Conservation (phyloP, 1,284 basidiomycete genomes). For the Sanghuangporus weigelae region DNA sequence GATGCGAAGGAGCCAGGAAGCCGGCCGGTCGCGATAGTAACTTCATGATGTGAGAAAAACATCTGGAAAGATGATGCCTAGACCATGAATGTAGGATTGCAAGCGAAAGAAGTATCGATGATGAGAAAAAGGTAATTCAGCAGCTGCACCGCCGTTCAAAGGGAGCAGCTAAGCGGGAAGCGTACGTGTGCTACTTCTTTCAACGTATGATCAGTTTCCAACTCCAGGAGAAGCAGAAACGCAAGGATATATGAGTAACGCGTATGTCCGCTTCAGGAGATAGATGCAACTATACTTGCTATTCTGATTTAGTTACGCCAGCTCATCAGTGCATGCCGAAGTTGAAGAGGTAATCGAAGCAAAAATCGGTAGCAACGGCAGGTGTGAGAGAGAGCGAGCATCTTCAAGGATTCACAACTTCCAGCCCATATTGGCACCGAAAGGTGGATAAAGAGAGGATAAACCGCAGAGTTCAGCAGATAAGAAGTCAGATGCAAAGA, state of each 20-base stretch:
- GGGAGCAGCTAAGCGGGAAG: background rate
- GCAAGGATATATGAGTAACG: background rate
- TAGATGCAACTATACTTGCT: no score
- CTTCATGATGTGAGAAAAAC: background rate
- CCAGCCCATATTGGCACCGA: background rate
- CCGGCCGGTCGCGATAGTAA: conserved; percentile 2
- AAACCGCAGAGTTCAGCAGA: background rate
- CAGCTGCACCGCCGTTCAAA: background rate
- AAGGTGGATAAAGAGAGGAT: background rate
- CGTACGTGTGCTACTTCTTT: background rate
- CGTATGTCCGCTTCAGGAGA: no score
- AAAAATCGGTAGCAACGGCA: background rate
- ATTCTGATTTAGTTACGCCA: background rate
- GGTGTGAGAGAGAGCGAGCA: background rate
- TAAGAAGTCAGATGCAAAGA: background rate
- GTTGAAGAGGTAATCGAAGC: background rate
- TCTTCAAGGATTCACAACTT: background rate
- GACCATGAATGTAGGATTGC: background rate
- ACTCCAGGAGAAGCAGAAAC: background rate
- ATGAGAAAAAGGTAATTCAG: background rate
- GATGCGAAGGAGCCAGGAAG: background rate
- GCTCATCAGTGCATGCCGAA: background rate
- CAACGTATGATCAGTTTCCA: background rate
- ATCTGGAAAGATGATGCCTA: background rate
- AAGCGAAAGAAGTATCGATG: background rate